These are phyloP conservation scores for Kingdonia uniflora DNA, from an alignment of 164 flowering plant genomes.

Conservation along the genomic window DNA sequence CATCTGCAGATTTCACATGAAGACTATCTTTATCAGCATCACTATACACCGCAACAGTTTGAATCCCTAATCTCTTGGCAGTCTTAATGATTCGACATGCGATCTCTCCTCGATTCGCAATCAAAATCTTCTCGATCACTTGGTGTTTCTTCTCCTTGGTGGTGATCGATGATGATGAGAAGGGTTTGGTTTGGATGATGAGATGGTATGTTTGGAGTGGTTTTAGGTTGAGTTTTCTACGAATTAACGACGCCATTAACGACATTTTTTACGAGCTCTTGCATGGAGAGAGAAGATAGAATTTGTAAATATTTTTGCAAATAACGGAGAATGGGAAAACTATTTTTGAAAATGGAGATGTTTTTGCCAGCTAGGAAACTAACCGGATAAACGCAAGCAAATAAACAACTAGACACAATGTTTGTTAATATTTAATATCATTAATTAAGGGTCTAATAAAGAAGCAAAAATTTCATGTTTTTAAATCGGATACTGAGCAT, in stretches of 20 bases:
- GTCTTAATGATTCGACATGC: constrained; percentile 86
- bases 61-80: constrained; percentile 71
- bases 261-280: constrained; percentile 11
- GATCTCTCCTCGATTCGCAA: constrained; percentile 93
- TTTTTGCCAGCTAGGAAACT: no score
- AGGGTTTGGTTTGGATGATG: neutral
- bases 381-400: no score
- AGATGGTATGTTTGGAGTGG: neutral
- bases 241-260: constrained; percentile 18
- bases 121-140: constrained; percentile 65
- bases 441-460: no score
- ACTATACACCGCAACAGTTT: constrained; percentile 87
- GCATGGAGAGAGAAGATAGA: no score
- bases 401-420: no score
- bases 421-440: no score
- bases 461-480: no score
- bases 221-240: constrained; percentile 10
- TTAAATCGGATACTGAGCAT: no score
- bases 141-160: constrained; percentile 3
- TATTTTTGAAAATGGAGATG: no score
- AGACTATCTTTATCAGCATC: constrained; percentile 78
- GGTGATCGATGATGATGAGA: constrained; percentile 6
- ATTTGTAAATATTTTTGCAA: no score
- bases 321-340: no score
- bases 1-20: constrained; percentile 84